These are phyloP conservation scores for Obba rivulosa DNA, from an alignment of 768 basidiomycete species.

Conservation along the genomic window DNA sequence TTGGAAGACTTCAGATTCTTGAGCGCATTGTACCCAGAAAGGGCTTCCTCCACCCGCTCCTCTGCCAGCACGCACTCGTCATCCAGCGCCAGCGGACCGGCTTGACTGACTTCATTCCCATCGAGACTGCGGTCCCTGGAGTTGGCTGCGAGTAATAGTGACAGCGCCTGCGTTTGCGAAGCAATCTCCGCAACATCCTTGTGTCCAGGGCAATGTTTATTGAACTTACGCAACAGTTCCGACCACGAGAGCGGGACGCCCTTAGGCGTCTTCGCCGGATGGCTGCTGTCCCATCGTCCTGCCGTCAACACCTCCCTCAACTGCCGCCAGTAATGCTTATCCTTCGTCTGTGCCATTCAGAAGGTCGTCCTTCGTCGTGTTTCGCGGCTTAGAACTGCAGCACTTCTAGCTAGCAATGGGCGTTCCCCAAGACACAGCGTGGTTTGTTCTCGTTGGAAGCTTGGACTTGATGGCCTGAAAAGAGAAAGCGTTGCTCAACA, in stretches of 20 bases:
- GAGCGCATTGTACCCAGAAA: conserved; percentile 47
- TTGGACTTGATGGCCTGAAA: too few relatives aligned
- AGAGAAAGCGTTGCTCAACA: too few relatives aligned
- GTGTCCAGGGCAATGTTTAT: conserved; percentile 71
- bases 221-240: conserved; percentile 79
- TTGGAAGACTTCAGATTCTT: conserved; percentile 44
- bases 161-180: conserved; percentile 59
- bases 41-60: conserved; percentile 55
- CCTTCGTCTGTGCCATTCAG: conserved; percentile 48
- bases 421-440: too few relatives aligned
- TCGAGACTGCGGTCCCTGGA: conserved; percentile 54
- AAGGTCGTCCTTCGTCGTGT: too few relatives aligned
- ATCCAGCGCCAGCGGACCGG: conserved; percentile 39
- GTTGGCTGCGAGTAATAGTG: conserved; percentile 40
- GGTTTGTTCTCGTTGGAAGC: too few relatives aligned
- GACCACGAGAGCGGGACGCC: conserved; percentile 60
- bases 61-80: conserved; percentile 53
- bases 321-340: conserved; percentile 74
- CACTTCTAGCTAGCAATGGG: too few relatives aligned
- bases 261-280: conserved; percentile 57
- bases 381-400: too few relatives aligned
- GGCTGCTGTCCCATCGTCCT: conserved; percentile 62
- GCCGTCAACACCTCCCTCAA: conserved; percentile 65
- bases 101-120: conserved; percentile 29
- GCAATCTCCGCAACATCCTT: conserved; percentile 60